Evolutionary conservation across 371 early-diverging fungal genomes (phyloP).

Genomic region (Entomophthora muscae): DNA sequence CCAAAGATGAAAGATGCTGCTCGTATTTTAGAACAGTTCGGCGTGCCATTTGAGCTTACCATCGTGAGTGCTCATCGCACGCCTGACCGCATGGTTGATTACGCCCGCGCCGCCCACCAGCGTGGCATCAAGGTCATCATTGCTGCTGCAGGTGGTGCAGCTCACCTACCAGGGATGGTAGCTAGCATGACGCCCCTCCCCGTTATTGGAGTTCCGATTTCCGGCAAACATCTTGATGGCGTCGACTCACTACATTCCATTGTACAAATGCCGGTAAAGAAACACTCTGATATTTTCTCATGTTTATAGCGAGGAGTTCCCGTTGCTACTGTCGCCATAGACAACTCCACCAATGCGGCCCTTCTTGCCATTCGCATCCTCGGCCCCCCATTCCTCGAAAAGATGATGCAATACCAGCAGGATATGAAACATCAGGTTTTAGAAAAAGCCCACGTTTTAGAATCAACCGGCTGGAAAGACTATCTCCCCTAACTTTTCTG

Average conservation of each 20-base stretch:
- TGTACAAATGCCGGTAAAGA: slow-evolving; percentile 90
- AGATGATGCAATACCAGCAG: slow-evolving; percentile 56
- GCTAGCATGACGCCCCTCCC: slow-evolving; percentile 90
- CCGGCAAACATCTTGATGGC: slow-evolving; percentile 79
- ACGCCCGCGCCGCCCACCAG: slow-evolving; percentile 65
- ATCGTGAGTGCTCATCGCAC: slow-evolving; percentile 95
- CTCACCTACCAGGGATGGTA: slow-evolving; percentile 96
- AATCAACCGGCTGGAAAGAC: slow-evolving; percentile 52
- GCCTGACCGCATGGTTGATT: slow-evolving; percentile 79
- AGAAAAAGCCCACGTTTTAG: slow-evolving; percentile 60
- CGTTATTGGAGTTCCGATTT: slow-evolving; percentile 93
- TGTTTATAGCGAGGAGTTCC: slow-evolving; percentile 73
- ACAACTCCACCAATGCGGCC: slow-evolving; percentile 89
- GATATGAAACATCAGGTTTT: slow-evolving; percentile 70
- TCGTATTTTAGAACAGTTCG: slow-evolving; percentile 63
- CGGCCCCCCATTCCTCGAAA: slow-evolving; percentile 50
- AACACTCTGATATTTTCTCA: neutral
- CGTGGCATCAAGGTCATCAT: slow-evolving; percentile 89
- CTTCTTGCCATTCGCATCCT: slow-evolving; percentile 85
- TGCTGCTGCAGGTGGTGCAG: slow-evolving; percentile 96
- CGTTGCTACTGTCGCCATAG: slow-evolving; percentile 93
- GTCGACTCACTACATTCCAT: slow-evolving; percentile 90
- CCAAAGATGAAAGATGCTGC: slow-evolving; percentile 86
- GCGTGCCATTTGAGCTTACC: slow-evolving; percentile 82
- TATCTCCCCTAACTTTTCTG: too few relatives aligned